Conservation (phyloP, 2,329 filamentous ascomycete species). For the Penicillium sp. region DNA sequence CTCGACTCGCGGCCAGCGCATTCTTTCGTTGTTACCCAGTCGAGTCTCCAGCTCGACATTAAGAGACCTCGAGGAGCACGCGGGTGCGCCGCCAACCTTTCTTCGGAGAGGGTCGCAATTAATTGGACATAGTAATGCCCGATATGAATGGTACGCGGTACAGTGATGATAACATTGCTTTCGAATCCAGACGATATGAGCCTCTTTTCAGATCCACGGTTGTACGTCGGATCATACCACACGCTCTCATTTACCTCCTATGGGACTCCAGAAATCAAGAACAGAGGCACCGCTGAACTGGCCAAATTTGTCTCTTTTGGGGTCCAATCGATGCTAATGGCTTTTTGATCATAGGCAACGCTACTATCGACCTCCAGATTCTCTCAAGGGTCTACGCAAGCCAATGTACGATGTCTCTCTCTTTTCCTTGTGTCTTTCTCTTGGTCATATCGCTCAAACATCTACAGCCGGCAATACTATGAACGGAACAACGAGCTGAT, state of each 20-base stretch:
- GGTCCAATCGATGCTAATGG: not conserved
- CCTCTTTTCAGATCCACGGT: not conserved
- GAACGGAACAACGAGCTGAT: conserved; percentile 85
- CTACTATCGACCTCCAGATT: conserved; percentile 80
- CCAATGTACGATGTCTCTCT: conserved; percentile 56
- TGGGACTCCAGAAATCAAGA: too few species aligned
- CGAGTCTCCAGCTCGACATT: conserved; percentile 25
- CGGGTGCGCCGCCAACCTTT: conserved; percentile 8
- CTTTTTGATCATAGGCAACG: conserved; percentile 53
- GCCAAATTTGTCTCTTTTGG: not conserved
- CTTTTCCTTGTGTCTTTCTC: not conserved
- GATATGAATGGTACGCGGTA: conserved; percentile 68
- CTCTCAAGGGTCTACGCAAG: conserved; percentile 71
- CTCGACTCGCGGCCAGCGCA: conserved; percentile 42
- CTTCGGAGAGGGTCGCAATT: conserved; percentile 45
- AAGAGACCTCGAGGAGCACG: conserved; percentile 18
- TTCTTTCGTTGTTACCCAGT: conserved; percentile 34
- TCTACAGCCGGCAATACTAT: conserved; percentile 72
- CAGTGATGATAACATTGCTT: not conserved
- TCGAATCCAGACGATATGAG: not conserved
- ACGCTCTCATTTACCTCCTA: not conserved
- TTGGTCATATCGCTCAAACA: not conserved
- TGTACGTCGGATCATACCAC: not conserved
- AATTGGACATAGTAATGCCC: conserved; percentile 83
- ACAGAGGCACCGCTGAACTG: too few species aligned